A percentile compares a stretch with the other conserved stretches of the same genome.
Evolutionary conservation across 2,329 filamentous ascomycete genomes (phyloP).

Genomic region (Fusarium sp.): DNA sequence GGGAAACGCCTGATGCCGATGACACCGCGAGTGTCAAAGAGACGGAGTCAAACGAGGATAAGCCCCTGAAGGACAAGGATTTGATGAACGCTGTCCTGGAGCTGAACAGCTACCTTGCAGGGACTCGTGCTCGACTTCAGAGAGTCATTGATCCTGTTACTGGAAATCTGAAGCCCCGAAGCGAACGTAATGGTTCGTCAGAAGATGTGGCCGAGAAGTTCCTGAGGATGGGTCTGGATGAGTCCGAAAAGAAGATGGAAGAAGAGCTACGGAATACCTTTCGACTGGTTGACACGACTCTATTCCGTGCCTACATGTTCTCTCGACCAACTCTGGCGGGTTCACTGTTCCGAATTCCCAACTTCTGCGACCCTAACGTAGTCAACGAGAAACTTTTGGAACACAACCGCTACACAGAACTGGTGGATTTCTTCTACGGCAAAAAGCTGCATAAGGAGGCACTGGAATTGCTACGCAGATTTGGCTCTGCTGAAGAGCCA

Average conservation of each 20-base stretch:
- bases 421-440: conserved; percentile 97
- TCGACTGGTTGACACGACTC: conserved; percentile 86
- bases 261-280: conserved; percentile 78
- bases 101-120: conserved; percentile 85
- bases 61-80: conserved; percentile 77
- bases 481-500: conserved; percentile 68
- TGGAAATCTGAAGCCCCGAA: conserved; percentile 65
- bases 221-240: conserved; percentile 56
- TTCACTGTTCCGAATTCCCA: conserved; percentile 91
- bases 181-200: conserved; percentile 53
- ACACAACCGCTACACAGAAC: conserved; percentile 85
- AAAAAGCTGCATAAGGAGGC: conserved; percentile 92
- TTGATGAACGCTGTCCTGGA: conserved; percentile 81
- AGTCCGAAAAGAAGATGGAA: conserved; percentile 69
- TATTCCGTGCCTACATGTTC: conserved; percentile 96
- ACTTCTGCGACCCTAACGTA: conserved; percentile 95
- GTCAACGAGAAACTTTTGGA: conserved; percentile 93
- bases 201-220: conserved; percentile 64
- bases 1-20: conserved; percentile 58
- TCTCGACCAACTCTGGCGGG: conserved; percentile 83
- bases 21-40: conserved; percentile 64
- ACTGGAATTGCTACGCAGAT: conserved; percentile 79
- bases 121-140: conserved; percentile 74
- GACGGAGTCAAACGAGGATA: conserved; percentile 55
- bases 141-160: conserved; percentile 68